phyloP scores from a whole-genome alignment of 306 rosid genomes.

The Sphenostylis stenocarpa region DNA sequence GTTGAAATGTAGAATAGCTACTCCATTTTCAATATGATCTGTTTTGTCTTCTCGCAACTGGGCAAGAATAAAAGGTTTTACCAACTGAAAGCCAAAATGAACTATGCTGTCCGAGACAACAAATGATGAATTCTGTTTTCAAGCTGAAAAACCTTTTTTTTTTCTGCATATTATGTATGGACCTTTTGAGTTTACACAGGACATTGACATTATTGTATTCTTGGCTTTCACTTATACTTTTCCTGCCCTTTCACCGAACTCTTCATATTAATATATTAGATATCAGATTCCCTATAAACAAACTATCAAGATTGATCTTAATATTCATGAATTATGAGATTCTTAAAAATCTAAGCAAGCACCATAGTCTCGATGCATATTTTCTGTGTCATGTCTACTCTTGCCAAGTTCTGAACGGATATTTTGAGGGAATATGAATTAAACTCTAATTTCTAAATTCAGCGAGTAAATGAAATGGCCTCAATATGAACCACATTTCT shows the following conservation, averaged over 20 bases:
- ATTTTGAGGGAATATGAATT: background rate
- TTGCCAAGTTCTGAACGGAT: background rate
- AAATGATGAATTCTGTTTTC: background rate
- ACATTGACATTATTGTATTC: background rate
- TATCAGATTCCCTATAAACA: background rate
- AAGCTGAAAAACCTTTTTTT: background rate
- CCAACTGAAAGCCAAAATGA: background rate
- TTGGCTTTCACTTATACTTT: background rate
- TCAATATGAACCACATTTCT: slow-evolving; percentile 26
- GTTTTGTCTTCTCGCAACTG: slow-evolving; percentile 3
- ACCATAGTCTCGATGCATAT: background rate
- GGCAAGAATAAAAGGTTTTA: slow-evolving; percentile 13
- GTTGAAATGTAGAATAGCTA: slow-evolving; percentile 21
- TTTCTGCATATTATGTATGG: background rate
- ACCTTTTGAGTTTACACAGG: background rate
- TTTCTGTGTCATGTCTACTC: background rate
- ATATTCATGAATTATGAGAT: background rate
- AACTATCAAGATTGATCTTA: background rate
- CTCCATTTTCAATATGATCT: slow-evolving; percentile 9
- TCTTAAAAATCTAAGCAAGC: slow-evolving; percentile 1
- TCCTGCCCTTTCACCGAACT: background rate
- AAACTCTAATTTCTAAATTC: background rate
- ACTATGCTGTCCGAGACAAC: background rate
- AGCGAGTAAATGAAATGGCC: background rate
- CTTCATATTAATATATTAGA: background rate